phyloP scores from a whole-genome alignment of 768 basidiomycete species.

The Termitomyces sp. region DNA sequence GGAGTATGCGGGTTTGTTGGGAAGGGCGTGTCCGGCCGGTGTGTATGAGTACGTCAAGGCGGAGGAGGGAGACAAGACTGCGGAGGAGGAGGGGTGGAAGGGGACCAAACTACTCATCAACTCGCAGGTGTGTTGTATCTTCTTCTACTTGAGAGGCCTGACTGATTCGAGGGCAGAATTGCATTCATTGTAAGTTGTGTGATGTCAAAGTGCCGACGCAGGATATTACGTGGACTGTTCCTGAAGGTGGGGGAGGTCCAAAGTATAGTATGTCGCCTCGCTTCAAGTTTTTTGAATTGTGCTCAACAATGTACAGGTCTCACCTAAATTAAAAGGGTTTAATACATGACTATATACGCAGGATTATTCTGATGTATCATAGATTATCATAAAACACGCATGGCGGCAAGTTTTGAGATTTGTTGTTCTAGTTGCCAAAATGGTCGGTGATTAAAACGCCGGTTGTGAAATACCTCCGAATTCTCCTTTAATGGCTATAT shows the following conservation, averaged over 20 bases:
- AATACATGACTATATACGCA: neutral
- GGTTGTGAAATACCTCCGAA: too few relatives aligned
- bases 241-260: constrained; percentile 94
- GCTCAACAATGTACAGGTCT: neutral
- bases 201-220: constrained; percentile 96
- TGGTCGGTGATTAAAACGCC: too few relatives aligned
- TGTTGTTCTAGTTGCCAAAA: too few relatives aligned
- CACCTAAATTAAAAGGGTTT: neutral
- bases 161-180: constrained; percentile 48
- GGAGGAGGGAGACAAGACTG: constrained; percentile 31
- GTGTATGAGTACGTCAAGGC: constrained; percentile 95
- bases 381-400: neutral
- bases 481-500: constrained; percentile 13
- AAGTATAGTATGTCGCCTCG: constrained; percentile 73
- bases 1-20: constrained; percentile 85
- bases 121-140: constrained; percentile 62
- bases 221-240: constrained; percentile 96
- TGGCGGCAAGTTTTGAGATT: too few relatives aligned
- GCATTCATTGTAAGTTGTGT: constrained; percentile 93
- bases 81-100: constrained; percentile 51
- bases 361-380: neutral
- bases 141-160: neutral
- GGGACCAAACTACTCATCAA: constrained; percentile 95
- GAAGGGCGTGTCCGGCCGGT: constrained; percentile 86
- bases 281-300: neutral